phyloP scores from a whole-genome alignment of 2,329 filamentous ascomycete species.

The Xylaria sp. region DNA sequence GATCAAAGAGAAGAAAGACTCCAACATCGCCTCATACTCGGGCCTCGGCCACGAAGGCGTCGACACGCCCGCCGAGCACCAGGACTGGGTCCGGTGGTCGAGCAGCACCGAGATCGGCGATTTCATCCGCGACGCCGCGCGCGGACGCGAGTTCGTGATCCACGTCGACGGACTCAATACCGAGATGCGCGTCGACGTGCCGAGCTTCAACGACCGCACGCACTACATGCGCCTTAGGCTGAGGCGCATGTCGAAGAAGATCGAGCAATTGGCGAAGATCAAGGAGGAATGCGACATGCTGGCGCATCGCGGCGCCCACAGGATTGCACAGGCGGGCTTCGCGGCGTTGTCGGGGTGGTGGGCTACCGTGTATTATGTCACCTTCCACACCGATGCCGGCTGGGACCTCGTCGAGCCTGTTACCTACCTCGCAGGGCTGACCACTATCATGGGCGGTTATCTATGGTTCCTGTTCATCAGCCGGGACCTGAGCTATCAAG shows the following conservation, averaged over 20 bases:
- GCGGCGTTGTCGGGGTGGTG: constrained; percentile 80
- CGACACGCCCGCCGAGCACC: constrained; percentile 56
- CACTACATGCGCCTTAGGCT: constrained; percentile 85
- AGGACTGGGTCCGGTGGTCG: constrained; percentile 87
- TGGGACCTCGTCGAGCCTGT: constrained; percentile 94
- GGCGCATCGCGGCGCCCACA: constrained; percentile 80
- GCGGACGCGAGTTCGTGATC: constrained; percentile 85
- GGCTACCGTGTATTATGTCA: constrained; percentile 80
- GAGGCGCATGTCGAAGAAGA: constrained; percentile 74
- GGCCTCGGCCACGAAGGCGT: constrained; percentile 73
- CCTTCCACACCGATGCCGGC: constrained; percentile 78
- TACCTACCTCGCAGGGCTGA: constrained; percentile 88
- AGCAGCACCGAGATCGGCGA: constrained; percentile 90
- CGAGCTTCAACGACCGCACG: constrained; percentile 89
- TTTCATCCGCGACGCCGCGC: constrained; percentile 89
- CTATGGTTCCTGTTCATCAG: constrained; percentile 95
- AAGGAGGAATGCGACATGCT: constrained; percentile 84
- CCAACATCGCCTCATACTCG: constrained; percentile 75
- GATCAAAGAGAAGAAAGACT: constrained; percentile 47
- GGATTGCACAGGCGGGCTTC: constrained; percentile 83
- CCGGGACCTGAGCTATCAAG: constrained; percentile 86
- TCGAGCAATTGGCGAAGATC: constrained; percentile 75
- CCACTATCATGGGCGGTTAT: constrained; percentile 88
- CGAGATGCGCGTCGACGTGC: constrained; percentile 82
- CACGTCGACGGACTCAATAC: constrained; percentile 75